Base-by-base conservation (phyloP, 1,284 basidiomycete species). In the Pseudozyma sp. region DNA sequence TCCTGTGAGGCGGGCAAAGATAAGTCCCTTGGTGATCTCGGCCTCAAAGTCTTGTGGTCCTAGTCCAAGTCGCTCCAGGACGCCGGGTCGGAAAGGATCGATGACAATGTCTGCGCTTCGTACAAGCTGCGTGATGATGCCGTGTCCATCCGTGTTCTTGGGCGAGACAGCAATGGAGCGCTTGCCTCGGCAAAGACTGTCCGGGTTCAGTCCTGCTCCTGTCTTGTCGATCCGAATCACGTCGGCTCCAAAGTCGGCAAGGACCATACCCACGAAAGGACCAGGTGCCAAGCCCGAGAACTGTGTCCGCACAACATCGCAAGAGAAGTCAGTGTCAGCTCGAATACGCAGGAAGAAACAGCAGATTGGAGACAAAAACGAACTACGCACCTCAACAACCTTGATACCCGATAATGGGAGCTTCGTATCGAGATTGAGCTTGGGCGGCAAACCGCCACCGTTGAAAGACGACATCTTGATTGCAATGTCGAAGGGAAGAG, bases 221-320 rank as follows among this genome's bases (percentile, higher is more conserved):
- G 89, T 89, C 62, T 88, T 88, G 87, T 94, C 93, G 60, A 94
- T 87, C 18, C 93, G 90, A 45, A 89, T 89, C 39, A 94, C 92
- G 55, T 89, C 89, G 14, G 93, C 93, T 1, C 93, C 92, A 80
- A 92, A 91, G 86, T 94, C 92, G 9, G 92, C 90, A 39, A 94
- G 88, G 48, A 94, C 85, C 59, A 93, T 88, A 69, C 86, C 92
- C 9, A 92, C 89, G 75, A 92, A 93, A 0, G 92, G 92, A 1
- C 89, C 92, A 1, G 93, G 93, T 6, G 92, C 93, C 14, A 94
- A 87, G n/a, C 92, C 93, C 31, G 91, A 92, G 79, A 94, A 93
- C 91, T 94, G 74, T 25, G 43, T 44, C 43, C 14, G 12, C 16
- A 9, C 14, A 2, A 18, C 16, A 44, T 9, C n/a, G n/a, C 43